These are phyloP conservation scores for Aspergillus sp. DNA, from an alignment of 2,329 filamentous ascomycete genomes.

Conservation along the genomic window DNA sequence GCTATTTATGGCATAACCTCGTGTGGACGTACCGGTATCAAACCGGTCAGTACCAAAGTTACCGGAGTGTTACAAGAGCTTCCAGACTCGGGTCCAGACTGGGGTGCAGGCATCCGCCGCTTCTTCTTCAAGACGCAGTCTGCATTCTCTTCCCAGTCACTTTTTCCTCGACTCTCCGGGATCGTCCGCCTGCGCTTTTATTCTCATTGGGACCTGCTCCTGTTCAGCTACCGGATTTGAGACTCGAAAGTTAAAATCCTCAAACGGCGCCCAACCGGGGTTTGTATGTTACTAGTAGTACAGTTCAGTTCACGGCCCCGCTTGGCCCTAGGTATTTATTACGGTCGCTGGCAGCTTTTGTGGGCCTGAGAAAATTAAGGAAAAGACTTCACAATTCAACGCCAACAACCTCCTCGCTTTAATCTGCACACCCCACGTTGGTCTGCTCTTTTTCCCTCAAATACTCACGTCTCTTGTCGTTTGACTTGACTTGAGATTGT, in stretches of 20 bases:
- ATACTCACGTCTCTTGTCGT: neutral
- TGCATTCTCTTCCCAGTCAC: neutral
- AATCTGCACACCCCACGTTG: slow-evolving; percentile 16
- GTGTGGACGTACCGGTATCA: neutral
- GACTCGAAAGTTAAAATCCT: neutral
- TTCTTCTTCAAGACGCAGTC: neutral
- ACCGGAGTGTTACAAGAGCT: neutral
- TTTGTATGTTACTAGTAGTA: neutral
- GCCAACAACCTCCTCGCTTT: slow-evolving; percentile 3
- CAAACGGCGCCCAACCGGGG: slow-evolving; percentile 3
- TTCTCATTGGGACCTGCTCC: neutral
- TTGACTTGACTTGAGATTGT: slow-evolving; percentile 6
- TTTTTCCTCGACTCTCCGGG: neutral
- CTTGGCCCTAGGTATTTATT: slow-evolving; percentile 1
- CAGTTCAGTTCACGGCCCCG: slow-evolving; percentile 8
- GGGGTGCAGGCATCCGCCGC: neutral
- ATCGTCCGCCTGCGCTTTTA: neutral
- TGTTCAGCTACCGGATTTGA: neutral
- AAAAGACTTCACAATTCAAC: slow-evolving; percentile 9
- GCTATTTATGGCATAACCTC: neutral
- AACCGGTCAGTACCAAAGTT: neutral
- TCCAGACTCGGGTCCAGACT: no score
- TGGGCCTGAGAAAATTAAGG: slow-evolving; percentile 15
- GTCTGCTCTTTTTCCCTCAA: slow-evolving; percentile 9
- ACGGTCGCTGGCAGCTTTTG: neutral